Evolutionary conservation across 2,329 filamentous ascomycete genomes (phyloP), one percentile per base, ranked within the genome.

Genomic region (Monilinia polystroma): DNA sequence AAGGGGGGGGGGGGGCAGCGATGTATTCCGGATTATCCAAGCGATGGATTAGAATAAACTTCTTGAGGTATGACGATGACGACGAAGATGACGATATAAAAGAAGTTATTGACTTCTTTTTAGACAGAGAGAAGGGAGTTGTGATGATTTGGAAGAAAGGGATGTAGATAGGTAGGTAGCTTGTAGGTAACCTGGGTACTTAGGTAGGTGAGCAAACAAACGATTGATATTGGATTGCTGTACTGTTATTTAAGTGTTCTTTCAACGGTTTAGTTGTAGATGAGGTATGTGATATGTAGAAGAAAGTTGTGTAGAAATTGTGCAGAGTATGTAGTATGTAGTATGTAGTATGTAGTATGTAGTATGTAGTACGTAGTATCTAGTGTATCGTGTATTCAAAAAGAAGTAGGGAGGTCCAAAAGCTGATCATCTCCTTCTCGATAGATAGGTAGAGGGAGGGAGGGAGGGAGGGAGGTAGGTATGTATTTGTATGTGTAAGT

Each of bases 11-110:
- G 32, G 32, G 32, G 32, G 32, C 32, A 35, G 20, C 23, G 12
- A 47, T 58, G 29, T 52, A 63, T 52, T 41, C 16, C 23, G 32
- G 38, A 63, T 52, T 67, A 68, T 68, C 67, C 67, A 68, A 67
- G 62, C 58, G 59, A 47, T 20, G 32, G 32, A 35, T 35, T 38
- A 62, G 58, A 23, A 26, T 35, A 26, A 62, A 23, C n/a, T 23
- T 35, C 45, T 51, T 38, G 20, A 16, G 41, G 20, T 58, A 51
- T 62, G 58, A 51, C 18, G n/a, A 52, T 41, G 45, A 35, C 18
- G 7, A 62, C 6, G 52, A 32, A 54, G 23, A 7, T 32, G 16
- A 35, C 32, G 32, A 35, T 35, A 35, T 35, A 35, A 35, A 35
- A 35, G 32, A 35, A 35, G 32, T 35, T 4, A 35, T 54, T 10